Evolutionary conservation across 768 basidiomycete genomes (phyloP), one percentile per base, ranked within the genome.

Genomic region (Galerina marginata): DNA sequence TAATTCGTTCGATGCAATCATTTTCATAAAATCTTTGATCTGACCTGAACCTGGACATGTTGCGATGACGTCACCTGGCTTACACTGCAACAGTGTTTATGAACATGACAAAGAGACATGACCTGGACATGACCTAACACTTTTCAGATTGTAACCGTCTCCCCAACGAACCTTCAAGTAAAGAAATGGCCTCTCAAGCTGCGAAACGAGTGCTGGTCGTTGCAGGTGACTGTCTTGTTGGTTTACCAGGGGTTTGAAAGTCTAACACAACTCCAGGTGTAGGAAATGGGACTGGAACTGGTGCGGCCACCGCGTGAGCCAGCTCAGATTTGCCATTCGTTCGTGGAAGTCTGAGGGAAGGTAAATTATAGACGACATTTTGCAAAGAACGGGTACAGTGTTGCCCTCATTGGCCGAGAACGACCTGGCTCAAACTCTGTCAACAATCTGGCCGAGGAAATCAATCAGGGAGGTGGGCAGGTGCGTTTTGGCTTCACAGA

Each of bases 331-430:
- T 37, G 25, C 23, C 5, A 16, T 47, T 36, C 10, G 15, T 63
- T 48, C 65, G 57, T n/a, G 29, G 9, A 2, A 2, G 7, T 44
- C 9, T 26, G 29, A 33, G 7, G 33, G 11, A 53, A 7, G 15
- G 40, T 6, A 37, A 49, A 15, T 59, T 10, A 38, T 61, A 87
- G 86, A 20, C 86, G 84, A 29, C 63, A 81, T 12, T 86, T 88
- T 55, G 77, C 83, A 4, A 82, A 81, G 63, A 70, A 80, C 39
- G 88, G 88, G 1, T 90, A 89, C 67, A 82, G 77, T 43, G 78
- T 89, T 37, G 89, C 88, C 0, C 71, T 90, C 48, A 77, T 90
- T 38, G 86, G 88, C 3, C 78, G 87, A 36, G 51, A 53, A 29
- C 51, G 51, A 14, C 51, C 51, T 3, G 81, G 83, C 12, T 65